These are phyloP conservation scores for Bryoglossum gracile DNA, from an alignment of 495 filamentous ascomycete genomes.

Conservation along the genomic window DNA sequence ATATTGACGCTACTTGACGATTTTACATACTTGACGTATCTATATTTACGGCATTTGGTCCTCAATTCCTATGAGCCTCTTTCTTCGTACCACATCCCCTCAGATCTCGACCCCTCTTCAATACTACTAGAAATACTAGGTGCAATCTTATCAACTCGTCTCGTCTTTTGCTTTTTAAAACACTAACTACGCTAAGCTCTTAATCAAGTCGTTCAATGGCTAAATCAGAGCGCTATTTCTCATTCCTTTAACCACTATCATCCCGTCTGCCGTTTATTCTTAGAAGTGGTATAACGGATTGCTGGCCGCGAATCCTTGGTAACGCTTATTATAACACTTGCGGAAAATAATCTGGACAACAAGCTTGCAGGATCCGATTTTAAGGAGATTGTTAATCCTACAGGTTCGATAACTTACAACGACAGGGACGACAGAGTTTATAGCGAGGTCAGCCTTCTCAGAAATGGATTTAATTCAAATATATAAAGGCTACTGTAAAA, in stretches of 20 bases:
- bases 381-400: constrained; percentile 1
- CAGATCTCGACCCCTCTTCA: too few species aligned
- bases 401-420: constrained; percentile 4
- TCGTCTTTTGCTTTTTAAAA: neutral
- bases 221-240: constrained; percentile 9
- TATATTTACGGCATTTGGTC: too few species aligned
- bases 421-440: constrained; percentile 6
- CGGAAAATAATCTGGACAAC: constrained; percentile 3
- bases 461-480: constrained; percentile 1
- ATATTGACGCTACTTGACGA: too few species aligned
- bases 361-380: constrained; percentile 1
- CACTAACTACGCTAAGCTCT: constrained; percentile 4
- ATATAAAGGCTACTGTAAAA: too few species aligned
- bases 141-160: too few species aligned
- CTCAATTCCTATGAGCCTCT: too few species aligned
- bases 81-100: too few species aligned
- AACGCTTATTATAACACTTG: constrained; percentile 2
- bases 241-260: constrained; percentile 8
- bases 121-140: too few species aligned
- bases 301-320: constrained; percentile 4
- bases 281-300: constrained; percentile 5
- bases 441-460: neutral
- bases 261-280: constrained; percentile 5
- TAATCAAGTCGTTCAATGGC: neutral
- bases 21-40: too few species aligned